Conservation (phyloP, 257 asterid species). For the Solanum gracilifrons region DNA sequence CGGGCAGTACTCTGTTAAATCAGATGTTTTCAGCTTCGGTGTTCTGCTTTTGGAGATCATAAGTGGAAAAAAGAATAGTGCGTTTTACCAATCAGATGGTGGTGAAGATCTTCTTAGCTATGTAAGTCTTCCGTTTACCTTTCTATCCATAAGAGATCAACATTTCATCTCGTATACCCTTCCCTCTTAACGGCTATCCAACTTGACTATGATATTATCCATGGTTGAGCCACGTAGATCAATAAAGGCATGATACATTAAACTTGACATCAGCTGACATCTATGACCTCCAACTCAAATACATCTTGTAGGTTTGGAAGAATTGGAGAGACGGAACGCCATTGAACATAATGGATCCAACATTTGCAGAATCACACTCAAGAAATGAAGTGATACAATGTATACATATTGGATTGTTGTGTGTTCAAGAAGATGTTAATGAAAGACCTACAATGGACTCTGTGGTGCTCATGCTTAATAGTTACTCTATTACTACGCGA, state of each 20-base stretch:
- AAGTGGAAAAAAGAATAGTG: constrained; percentile 5
- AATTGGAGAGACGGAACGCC: constrained; percentile 20
- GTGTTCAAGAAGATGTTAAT: constrained; percentile 15
- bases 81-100: neutral
- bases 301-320: constrained; percentile 15
- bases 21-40: constrained; percentile 16
- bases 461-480: constrained; percentile 12
- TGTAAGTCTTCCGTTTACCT: constrained; percentile 6
- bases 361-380: neutral
- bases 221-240: neutral
- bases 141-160: neutral
- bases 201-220: neutral
- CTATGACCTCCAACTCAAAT: neutral
- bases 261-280: neutral
- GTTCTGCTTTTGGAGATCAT: constrained; percentile 14
- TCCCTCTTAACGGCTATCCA: neutral
- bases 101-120: constrained; percentile 1
- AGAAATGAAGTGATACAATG: constrained; percentile 12
- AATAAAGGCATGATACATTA: neutral
- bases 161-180: neutral
- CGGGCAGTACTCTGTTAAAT: constrained; percentile 3
- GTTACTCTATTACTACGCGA: neutral
- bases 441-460: constrained; percentile 20
- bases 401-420: constrained; percentile 11
- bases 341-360: constrained; percentile 14